Base-by-base conservation (phyloP, 2,329 filamentous ascomycete species). In the Nothomitra cinnamomea region DNA sequence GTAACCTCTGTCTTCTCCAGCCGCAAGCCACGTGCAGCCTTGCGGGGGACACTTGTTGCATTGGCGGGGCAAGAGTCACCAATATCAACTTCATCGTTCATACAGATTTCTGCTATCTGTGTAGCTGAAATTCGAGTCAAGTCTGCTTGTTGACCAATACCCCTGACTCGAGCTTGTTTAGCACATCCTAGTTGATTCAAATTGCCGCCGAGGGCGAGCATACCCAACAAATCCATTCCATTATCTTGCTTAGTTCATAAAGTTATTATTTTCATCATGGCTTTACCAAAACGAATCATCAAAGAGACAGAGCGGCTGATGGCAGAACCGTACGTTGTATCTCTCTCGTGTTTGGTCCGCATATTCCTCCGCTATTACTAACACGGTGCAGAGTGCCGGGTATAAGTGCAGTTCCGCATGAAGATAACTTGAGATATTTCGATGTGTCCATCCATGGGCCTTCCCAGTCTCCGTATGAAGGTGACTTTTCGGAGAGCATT, bases 241-340 rank as follows among this genome's bases (percentile, higher is more conserved):
- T 40, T 17, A 41, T 32, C 25, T 32, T 28, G 50, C 42, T 41
- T 35, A 28, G 22, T 24, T 53, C 22, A 13, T 19, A 50, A 32
- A 32, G 28, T 10, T 15, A 32, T 28, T 12, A 47, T 53, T 28
- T 58, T 28, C 32, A 64, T 57, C 57, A 76, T 75, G 86, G 82
- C 87, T 58, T 75, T 98, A 60, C 90, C 92, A 32, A 98, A 98
- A 76, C 79, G 92, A 66, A 98, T 98, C 65, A 79, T 96, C 65
- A 98, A 98, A 72, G 94, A 98, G 78, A 98, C 92, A 19, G 90
- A 98, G 72, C 83, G 92, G 65, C 78, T 98, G 61, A 89, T 94
- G 80, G 86, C 87, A 58, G 92, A 98, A 71, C 92, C 92, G 87
- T 95, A 77, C 69, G 86, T 66, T 45, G 6, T 8, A 13, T 24